phyloP scores from a whole-genome alignment of 2,329 filamentous ascomycete species.

The Biscogniauxia mediterranea region DNA sequence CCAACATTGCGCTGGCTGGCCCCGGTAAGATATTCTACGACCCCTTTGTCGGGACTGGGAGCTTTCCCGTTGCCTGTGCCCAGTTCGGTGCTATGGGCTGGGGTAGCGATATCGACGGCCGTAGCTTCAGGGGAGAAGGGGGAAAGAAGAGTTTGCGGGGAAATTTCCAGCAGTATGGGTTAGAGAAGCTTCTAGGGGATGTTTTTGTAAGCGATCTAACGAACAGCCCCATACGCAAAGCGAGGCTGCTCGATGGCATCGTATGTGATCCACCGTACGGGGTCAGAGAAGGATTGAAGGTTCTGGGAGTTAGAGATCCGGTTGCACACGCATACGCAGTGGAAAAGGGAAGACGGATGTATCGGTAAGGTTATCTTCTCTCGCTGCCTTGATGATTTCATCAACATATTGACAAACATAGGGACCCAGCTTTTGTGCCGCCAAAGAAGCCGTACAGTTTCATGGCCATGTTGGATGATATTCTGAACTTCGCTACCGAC shows the following conservation, averaged over 20 bases:
- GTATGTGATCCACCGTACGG: slow-evolving; percentile 96
- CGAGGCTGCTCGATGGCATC: slow-evolving; percentile 71
- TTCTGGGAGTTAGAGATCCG: slow-evolving; percentile 74
- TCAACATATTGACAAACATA: slow-evolving; percentile 13
- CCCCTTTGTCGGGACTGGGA: slow-evolving; percentile 92
- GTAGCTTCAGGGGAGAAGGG: slow-evolving; percentile 76
- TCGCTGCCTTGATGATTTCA: background rate
- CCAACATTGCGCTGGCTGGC: slow-evolving; percentile 80
- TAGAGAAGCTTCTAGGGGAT: slow-evolving; percentile 66
- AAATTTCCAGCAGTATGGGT: slow-evolving; percentile 83
- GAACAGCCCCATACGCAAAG: slow-evolving; percentile 69
- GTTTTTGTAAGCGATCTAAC: slow-evolving; percentile 85
- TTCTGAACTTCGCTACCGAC: slow-evolving; percentile 75
- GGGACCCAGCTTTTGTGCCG: slow-evolving; percentile 41
- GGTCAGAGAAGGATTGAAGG: slow-evolving; percentile 85
- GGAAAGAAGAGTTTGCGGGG: slow-evolving; percentile 50
- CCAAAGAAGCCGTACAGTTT: slow-evolving; percentile 94
- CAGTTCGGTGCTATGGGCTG: slow-evolving; percentile 83
- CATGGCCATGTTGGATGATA: slow-evolving; percentile 83
- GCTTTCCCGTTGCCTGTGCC: slow-evolving; percentile 85
- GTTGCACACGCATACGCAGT: slow-evolving; percentile 59
- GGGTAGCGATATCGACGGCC: slow-evolving; percentile 91
- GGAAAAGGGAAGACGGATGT: slow-evolving; percentile 66
- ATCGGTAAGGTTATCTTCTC: slow-evolving; percentile 53
- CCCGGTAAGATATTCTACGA: slow-evolving; percentile 90